phyloP scores from a whole-genome alignment of 164 flowering plant species.

The Berberis thunbergii region DNA sequence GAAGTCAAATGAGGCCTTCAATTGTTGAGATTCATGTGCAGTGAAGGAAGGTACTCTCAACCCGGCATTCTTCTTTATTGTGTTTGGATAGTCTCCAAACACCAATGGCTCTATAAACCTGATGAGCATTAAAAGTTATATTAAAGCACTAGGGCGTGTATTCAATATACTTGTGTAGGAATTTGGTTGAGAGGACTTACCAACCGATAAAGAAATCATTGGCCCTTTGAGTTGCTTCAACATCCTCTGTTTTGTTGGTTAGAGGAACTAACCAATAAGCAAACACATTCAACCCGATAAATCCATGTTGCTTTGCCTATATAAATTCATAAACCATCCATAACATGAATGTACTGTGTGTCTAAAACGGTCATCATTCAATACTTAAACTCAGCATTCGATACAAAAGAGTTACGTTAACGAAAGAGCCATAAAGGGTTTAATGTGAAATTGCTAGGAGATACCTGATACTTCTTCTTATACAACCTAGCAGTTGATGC shows the following conservation, averaged over 20 bases:
- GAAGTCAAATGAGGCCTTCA: conserved; percentile 50
- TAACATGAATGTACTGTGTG: neutral
- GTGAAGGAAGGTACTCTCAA: conserved; percentile 40
- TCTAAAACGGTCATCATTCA: neutral
- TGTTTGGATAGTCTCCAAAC: conserved; percentile 45
- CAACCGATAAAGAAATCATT: conserved; percentile 42
- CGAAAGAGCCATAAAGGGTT: no score
- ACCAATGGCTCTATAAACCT: conserved; percentile 33
- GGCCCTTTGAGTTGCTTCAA: conserved; percentile 41
- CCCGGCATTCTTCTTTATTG: conserved; percentile 39
- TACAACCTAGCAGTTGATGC: conserved; percentile 57
- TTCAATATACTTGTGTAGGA: no score
- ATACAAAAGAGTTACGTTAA: neutral
- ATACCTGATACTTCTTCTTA: conserved; percentile 53
- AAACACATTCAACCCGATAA: conserved; percentile 38
- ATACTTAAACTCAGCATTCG: neutral
- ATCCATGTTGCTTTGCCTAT: conserved; percentile 55
- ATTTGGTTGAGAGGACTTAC: conserved; percentile 21
- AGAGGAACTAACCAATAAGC: conserved; percentile 28
- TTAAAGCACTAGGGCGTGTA: neutral
- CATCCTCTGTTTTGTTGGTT: conserved; percentile 36
- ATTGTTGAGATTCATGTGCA: conserved; percentile 20
- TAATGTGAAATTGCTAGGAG: no score
- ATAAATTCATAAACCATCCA: conserved; percentile 1
- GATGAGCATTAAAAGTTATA: neutral